Base-by-base conservation (phyloP, 2,329 filamentous ascomycete species). In the Colletotrichum lentis region DNA sequence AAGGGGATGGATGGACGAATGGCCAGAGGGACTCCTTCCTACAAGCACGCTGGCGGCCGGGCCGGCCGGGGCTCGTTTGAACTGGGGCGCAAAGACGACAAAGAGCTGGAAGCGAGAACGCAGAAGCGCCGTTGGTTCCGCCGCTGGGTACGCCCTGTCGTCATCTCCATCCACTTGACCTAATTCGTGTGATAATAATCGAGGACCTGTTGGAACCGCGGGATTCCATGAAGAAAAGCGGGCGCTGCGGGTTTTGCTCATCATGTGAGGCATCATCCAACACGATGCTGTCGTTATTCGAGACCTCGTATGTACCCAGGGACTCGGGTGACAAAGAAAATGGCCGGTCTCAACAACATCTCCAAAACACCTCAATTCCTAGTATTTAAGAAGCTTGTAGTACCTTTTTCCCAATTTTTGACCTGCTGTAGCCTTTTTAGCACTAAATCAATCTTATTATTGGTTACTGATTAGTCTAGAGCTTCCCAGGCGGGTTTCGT, bases 211-310 rank as follows among this genome's bases (percentile, higher is more conserved):
- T 18, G 64, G 64, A 52, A 58, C 4, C 53, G 53, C 31, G 55
- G 55, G 43, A 65, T 64, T 56, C 53, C 41, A 56, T 49, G 27
- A 60, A 39, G 43, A 68, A 65, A 68, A 68, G 65, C 62, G 65
- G 62, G 62, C 35, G 62, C 24, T 68, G 65, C 65, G 65, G 62
- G 27, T 65, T 68, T 68, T 65, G 62, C 55, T 60, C 62, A 50
- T 65, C 65, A 68, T 65, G 65, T 68, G 65, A 68, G 65, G 65
- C 65, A 65, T 67, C 64, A 63, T 68, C 50, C 55, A 62, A 54
- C 37, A 65, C 55, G 35, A 65, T 50, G 41, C 37, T 50, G 54
- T 68, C 49, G 65, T 62, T 65, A 60, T 60, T 35, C 56, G 43
- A 55, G 24, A 68, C 65, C 43, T 55, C 55, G 65, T 64, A 60